Evolutionary conservation across 768 basidiomycete species (phyloP).

Genomic region (Cystofilobasidium bisporidii): DNA sequence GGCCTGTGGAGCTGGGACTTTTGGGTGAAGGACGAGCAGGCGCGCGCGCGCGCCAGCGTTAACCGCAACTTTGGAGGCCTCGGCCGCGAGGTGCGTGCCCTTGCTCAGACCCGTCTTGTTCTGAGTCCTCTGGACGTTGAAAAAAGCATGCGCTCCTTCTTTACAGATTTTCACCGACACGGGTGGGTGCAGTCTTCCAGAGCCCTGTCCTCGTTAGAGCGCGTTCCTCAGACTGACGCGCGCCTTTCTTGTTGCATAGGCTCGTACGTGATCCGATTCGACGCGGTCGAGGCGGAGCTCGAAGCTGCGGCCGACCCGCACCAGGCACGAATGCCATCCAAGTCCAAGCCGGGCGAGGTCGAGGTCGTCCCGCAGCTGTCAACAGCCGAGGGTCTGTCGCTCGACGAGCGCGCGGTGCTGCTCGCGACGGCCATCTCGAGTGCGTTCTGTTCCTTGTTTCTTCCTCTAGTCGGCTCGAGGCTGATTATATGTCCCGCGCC

Average conservation of each 20-base stretch:
- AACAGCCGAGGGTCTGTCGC: slow-evolving; percentile 8
- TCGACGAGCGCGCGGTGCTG: slow-evolving; percentile 24
- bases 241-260: background rate
- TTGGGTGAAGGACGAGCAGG: slow-evolving; percentile 3
- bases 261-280: slow-evolving; percentile 25
- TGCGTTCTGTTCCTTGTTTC: background rate
- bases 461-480: background rate
- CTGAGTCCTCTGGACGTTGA: background rate
- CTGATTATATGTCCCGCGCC: too few species aligned
- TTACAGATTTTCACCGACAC: slow-evolving; percentile 27
- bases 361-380: slow-evolving; percentile 7
- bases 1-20: slow-evolving; percentile 20
- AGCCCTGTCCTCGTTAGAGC: too few species aligned
- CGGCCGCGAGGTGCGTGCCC: slow-evolving; percentile 11
- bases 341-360: slow-evolving; percentile 5
- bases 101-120: background rate
- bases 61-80: slow-evolving; percentile 25
- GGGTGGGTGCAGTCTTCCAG: too few species aligned
- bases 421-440: slow-evolving; percentile 25
- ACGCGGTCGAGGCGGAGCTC: slow-evolving; percentile 15
- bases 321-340: background rate
- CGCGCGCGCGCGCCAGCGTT: slow-evolving; percentile 13
- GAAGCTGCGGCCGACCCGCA: background rate
- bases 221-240: background rate
- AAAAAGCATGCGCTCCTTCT: background rate